Evolutionary conservation across 2,329 filamentous ascomycete species (phyloP).

Genomic region (Arthroderma sp.): DNA sequence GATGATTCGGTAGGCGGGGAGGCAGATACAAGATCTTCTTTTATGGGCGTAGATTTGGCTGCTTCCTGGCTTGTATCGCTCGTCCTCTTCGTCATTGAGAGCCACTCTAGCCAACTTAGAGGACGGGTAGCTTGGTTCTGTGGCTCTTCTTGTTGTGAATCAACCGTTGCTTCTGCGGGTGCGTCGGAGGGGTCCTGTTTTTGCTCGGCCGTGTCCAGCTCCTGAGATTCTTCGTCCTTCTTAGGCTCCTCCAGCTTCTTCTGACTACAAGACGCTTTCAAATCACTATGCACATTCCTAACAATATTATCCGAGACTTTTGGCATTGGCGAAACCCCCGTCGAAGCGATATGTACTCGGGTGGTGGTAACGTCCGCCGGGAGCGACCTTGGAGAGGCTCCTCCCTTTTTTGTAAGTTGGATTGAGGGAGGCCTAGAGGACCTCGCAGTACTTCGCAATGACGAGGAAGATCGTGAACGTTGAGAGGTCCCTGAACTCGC

Average conservation of each 20-base stretch:
- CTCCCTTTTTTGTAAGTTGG: slow-evolving; percentile 29
- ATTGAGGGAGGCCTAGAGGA: slow-evolving; percentile 26
- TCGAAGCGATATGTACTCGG: slow-evolving; percentile 34
- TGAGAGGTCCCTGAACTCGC: slow-evolving; percentile 29
- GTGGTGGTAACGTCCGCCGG: slow-evolving; percentile 37
- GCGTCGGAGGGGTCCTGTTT: neutral
- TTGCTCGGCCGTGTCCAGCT: neutral
- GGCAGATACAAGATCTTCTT: neutral
- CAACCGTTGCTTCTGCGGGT: neutral
- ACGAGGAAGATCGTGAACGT: slow-evolving; percentile 21
- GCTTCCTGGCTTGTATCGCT: slow-evolving; percentile 13
- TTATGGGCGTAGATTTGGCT: slow-evolving; percentile 6
- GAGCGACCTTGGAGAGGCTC: slow-evolving; percentile 33
- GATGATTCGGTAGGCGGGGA: neutral
- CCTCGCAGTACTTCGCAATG: slow-evolving; percentile 18
- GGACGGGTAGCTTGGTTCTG: slow-evolving; percentile 12
- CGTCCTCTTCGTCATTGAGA: slow-evolving; percentile 12
- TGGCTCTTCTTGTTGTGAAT: slow-evolving; percentile 1
- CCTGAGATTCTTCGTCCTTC: neutral
- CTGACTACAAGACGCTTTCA: neutral
- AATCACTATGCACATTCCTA: neutral
- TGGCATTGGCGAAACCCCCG: slow-evolving; percentile 26
- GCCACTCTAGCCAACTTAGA: slow-evolving; percentile 15
- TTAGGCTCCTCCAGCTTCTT: neutral
- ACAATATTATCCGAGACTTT: slow-evolving; percentile 15